Percentiles rank a stretch among this genome's conserved stretches.
Conservation (phyloP, 2,329 filamentous ascomycete species). For the Cladosporium sp. region DNA sequence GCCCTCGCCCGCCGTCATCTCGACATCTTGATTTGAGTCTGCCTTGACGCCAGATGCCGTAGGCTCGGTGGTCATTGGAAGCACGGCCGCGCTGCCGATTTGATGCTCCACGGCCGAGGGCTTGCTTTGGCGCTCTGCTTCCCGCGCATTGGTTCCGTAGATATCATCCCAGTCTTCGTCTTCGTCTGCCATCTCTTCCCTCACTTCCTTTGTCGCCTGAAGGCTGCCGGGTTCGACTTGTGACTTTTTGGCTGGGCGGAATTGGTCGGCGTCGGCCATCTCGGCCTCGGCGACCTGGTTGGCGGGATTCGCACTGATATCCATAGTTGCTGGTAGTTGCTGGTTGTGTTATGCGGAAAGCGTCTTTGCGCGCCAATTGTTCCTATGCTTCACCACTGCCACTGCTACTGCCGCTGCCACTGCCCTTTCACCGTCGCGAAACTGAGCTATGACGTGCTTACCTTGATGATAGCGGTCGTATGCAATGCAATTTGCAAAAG, state of each 20-base stretch:
- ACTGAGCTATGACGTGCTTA: conserved; percentile 4
- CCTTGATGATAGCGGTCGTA: not conserved
- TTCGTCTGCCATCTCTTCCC: conserved; percentile 32
- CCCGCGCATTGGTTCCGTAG: conserved; percentile 25
- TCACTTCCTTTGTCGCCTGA: conserved; percentile 18
- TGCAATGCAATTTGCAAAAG: not conserved
- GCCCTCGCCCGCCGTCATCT: not conserved
- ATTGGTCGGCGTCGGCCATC: conserved; percentile 15
- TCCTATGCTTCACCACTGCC: not conserved
- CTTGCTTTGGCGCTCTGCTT: conserved; percentile 8
- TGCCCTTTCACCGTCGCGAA: not conserved
- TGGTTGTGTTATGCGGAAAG: not conserved
- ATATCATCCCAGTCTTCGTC: conserved; percentile 38
- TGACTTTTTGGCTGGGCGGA: conserved; percentile 7
- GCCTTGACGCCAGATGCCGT: not conserved
- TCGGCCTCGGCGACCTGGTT: conserved; percentile 17
- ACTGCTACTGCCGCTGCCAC: not conserved
- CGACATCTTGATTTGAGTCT: not conserved
- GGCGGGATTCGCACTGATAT: conserved; percentile 10
- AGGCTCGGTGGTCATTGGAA: not conserved
- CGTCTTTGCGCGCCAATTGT: not conserved
- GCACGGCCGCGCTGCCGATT: not conserved
- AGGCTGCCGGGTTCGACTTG: conserved; percentile 11
- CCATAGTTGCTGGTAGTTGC: conserved; percentile 9
- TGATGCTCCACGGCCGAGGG: conserved; percentile 15